Conservation (phyloP, 2,329 filamentous ascomycete genomes). For the Bipolaris victoriae region DNA sequence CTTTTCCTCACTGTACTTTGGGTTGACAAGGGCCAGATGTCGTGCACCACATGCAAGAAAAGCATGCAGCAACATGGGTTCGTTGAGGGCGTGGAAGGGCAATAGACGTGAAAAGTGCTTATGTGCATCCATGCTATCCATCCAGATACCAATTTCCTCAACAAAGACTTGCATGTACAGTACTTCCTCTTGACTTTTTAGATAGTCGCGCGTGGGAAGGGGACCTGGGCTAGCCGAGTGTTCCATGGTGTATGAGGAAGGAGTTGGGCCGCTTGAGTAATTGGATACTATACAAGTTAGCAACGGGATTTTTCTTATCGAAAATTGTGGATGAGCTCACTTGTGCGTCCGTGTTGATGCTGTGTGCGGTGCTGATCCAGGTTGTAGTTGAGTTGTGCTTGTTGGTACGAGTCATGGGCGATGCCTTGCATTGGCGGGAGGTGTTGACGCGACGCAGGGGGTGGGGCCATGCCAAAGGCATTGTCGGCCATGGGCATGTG, state of each 20-base stretch:
- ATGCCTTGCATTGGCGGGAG: conserved; percentile 60
- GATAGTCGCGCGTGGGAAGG: conserved; percentile 61
- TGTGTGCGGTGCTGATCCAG: conserved; percentile 45
- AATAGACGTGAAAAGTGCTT: conserved; percentile 86
- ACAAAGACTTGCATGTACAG: conserved; percentile 92
- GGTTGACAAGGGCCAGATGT: conserved; percentile 75
- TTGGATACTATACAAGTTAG: conserved; percentile 29
- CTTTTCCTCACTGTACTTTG: conserved; percentile 75
- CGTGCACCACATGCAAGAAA: conserved; percentile 87
- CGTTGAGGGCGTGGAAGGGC: conserved; percentile 80
- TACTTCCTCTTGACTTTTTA: conserved; percentile 78
- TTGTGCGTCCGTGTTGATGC: conserved; percentile 26
- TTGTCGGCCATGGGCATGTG: conserved; percentile 27
- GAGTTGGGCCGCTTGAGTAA: conserved; percentile 34
- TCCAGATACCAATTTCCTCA: conserved; percentile 88
- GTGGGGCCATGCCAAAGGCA: conserved; percentile 40
- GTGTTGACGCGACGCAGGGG: conserved; percentile 52
- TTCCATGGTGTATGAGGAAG: conserved; percentile 33
- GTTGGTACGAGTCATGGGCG: conserved; percentile 54
- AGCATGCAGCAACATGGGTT: conserved; percentile 88
- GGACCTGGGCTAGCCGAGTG: conserved; percentile 31
- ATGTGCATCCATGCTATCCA: conserved; percentile 85
- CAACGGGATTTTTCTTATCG: background rate
- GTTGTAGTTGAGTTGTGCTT: conserved; percentile 51
- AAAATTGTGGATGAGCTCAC: conserved; percentile 21